phyloP scores from a whole-genome alignment of 257 asterid species.

The Jaltomata sinuosa region DNA sequence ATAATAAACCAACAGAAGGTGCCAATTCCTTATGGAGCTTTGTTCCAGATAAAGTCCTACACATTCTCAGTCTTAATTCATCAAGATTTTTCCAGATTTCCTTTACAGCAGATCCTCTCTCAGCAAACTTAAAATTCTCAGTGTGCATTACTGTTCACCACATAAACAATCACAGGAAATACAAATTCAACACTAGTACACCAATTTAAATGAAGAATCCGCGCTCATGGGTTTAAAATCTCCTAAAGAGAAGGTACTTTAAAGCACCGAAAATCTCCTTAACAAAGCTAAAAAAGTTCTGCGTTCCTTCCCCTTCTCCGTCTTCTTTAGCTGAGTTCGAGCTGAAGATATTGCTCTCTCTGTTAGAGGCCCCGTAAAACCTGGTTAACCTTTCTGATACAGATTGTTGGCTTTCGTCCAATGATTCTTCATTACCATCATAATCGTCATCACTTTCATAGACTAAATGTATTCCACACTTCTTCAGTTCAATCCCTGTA shows the following conservation, averaged over 20 bases:
- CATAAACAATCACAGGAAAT: neutral
- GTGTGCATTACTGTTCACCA: neutral
- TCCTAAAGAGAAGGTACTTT: neutral
- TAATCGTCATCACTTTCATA: slow-evolving; percentile 23
- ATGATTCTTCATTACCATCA: slow-evolving; percentile 17
- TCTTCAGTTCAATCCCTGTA: slow-evolving; percentile 16
- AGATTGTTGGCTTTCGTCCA: slow-evolving; percentile 11
- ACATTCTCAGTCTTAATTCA: no score
- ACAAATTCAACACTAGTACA: neutral
- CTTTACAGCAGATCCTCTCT: no score
- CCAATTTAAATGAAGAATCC: neutral
- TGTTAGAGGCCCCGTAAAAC: slow-evolving; percentile 4
- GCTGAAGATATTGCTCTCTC: neutral
- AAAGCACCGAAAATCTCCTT: neutral
- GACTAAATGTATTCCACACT: slow-evolving; percentile 16
- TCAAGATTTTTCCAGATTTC: no score
- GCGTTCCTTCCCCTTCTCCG: neutral
- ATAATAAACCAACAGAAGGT: no score
- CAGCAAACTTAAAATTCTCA: neutral
- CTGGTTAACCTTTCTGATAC: slow-evolving; percentile 11
- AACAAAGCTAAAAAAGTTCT: neutral
- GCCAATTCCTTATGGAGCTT: no score
- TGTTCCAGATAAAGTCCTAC: no score
- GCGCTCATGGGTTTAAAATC: neutral
- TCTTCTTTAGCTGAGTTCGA: neutral